A percentile compares a stretch with the other conserved stretches of the same genome.
phyloP scores from a whole-genome alignment of 352 stramenopile species.

The Globisporangium canariense region DNA sequence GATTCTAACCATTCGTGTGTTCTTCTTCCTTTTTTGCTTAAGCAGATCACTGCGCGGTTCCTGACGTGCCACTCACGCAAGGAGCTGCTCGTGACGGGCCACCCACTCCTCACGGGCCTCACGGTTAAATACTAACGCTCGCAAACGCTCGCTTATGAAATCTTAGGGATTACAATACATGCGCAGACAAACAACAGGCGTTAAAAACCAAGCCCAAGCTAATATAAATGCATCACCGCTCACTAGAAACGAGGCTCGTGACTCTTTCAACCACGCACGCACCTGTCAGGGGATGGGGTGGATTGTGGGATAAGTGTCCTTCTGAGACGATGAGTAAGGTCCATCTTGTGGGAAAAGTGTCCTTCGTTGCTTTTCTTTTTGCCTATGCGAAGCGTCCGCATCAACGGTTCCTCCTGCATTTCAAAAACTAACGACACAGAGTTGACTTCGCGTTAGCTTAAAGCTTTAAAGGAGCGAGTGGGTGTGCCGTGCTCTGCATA shows the following conservation, averaged over 20 bases:
- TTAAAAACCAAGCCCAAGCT: not conserved
- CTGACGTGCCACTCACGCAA: slow-evolving; percentile 65
- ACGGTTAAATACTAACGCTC: slow-evolving; percentile 56
- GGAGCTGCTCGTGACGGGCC: slow-evolving; percentile 56
- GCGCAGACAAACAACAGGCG: not conserved
- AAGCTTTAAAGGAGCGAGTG: too few relatives aligned
- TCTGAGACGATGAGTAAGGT: not conserved
- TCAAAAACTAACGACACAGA: too few relatives aligned
- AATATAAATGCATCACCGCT: not conserved
- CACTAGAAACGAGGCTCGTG: not conserved
- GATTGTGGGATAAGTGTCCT: not conserved
- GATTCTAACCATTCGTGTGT: not conserved
- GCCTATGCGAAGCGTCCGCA: not conserved
- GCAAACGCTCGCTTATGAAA: not conserved
- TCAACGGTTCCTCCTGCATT: not conserved
- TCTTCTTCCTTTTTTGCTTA: not conserved
- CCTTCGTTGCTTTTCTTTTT: not conserved
- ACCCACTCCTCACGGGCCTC: slow-evolving; percentile 70
- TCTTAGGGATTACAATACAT: not conserved
- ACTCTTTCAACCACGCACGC: not conserved
- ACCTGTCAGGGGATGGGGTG: too few relatives aligned
- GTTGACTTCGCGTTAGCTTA: too few relatives aligned
- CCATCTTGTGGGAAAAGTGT: slow-evolving; percentile 1
- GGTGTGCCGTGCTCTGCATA: too few relatives aligned
- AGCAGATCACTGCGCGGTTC: slow-evolving; percentile 66